phyloP scores from a whole-genome alignment of 768 basidiomycete genomes.

The Cyathus striatus region DNA sequence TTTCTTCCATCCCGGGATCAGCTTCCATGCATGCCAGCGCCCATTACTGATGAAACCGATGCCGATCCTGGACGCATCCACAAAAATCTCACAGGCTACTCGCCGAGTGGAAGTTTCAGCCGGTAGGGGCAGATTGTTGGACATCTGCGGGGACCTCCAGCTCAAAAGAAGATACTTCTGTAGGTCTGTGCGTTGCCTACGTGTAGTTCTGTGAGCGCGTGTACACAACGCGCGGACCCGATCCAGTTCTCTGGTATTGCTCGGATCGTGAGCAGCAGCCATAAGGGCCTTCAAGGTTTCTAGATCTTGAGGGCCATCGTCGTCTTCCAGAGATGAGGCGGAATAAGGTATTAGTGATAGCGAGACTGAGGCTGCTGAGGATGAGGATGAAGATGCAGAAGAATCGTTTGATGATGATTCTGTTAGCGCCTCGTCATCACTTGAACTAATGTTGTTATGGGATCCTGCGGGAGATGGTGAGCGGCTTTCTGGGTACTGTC shows the following conservation, averaged over 20 bases:
- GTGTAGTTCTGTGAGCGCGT: constrained; percentile 14
- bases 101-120: neutral
- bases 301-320: too few relatives aligned
- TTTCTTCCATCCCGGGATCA: constrained; percentile 21
- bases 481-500: too few relatives aligned
- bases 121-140: neutral
- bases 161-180: constrained; percentile 15
- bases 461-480: too few relatives aligned
- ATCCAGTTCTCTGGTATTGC: constrained; percentile 3
- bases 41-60: constrained; percentile 32
- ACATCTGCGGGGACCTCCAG: constrained; percentile 7
- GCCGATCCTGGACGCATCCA: constrained; percentile 37
- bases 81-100: constrained; percentile 20
- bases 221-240: constrained; percentile 11
- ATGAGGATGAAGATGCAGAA: neutral
- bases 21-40: constrained; percentile 35
- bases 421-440: neutral
- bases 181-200: constrained; percentile 5
- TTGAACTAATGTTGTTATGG: too few relatives aligned
- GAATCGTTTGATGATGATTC: neutral
- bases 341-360: too few relatives aligned
- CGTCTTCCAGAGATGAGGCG: too few relatives aligned
- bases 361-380: too few relatives aligned
- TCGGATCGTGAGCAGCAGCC: neutral
- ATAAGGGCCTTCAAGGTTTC: constrained; percentile 2